Evolutionary conservation across 225 moss, liverwort and hornwort species (phyloP), one percentile per base, ranked within the genome.

Genomic region (Lunularia cruciata): DNA sequence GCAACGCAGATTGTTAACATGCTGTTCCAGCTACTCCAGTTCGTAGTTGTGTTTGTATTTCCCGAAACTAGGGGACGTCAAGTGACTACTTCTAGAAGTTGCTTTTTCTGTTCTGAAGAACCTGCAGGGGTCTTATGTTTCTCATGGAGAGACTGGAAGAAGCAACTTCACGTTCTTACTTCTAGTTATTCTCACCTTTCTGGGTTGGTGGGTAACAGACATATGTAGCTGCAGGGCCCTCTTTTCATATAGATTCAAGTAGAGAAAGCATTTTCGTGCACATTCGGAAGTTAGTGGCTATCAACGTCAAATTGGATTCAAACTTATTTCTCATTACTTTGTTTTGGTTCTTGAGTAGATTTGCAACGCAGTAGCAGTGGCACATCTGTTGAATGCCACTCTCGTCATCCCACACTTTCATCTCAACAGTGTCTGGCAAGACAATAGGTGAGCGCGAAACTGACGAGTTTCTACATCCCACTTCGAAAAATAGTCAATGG

Each of bases 341-440:
- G 47, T 57, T 49, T 52, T 60, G 38, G 32, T 32, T 14, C 53
- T 35, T 71, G 56, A 83, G 74, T 85, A 96, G 96, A 92, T 96
- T 60, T 98, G 98, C 62, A 98, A 98, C 76, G 93, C 98, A 59
- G 93, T 98, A 58, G 98, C 98, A 6, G 91, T 98, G 56, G 98
- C 98, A 26, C 78, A 84, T 57, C 77, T 98, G 59, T 81, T 93
- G 79, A 98, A 98, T 64, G 90, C 98, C 54, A 98, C 98, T 16
- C 88, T 98, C 27, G 81, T 98, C 38, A 87, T 93, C 36, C 98
- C 98, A 42, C 90, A 87, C 57, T 98, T 98, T 49, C 98, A 98
- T 81, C 85, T 98, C 56, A 98, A 98, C 75, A 93, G 91, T 72
- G 98, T 98, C 36, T 98, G 98, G 98, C 89, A 91, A 78, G 98